Conservation (phyloP, 257 asterid species). For the Nicotiana tabacum region DNA sequence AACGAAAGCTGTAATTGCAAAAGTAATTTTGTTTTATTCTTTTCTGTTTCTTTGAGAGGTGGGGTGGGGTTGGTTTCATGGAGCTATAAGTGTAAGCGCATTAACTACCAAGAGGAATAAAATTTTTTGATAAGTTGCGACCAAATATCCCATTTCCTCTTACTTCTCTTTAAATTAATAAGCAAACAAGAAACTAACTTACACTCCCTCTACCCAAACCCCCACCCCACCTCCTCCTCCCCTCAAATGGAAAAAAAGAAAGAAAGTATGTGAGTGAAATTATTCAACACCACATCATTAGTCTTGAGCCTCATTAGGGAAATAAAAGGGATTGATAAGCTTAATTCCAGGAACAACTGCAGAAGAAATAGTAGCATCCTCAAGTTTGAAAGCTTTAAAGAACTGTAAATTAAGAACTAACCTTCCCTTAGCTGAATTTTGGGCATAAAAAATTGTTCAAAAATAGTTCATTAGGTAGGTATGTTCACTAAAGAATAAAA, state of each 20-base stretch:
- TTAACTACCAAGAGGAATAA: not conserved
- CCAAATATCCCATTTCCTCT: not conserved
- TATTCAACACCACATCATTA: not conserved
- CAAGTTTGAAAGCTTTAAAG: not conserved
- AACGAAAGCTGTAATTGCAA: not conserved
- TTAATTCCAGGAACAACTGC: not conserved
- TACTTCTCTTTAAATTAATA: not conserved
- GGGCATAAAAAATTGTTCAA: slow-evolving; percentile 1
- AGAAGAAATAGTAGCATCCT: not conserved
- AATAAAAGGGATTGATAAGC: slow-evolving; percentile 1
- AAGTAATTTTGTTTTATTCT: not conserved
- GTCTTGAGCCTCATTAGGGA: not conserved
- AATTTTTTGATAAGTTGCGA: not conserved
- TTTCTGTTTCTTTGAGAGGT: not conserved
- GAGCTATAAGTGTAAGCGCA: not conserved
- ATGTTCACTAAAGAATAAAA: not conserved
- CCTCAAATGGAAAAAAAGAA: not conserved
- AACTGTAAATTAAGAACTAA: not conserved
- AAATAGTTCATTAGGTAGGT: not conserved
- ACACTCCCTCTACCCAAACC: not conserved
- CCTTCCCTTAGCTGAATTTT: not conserved
- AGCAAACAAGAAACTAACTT: not conserved
- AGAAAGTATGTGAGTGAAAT: not conserved
- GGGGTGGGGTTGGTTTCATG: not conserved
- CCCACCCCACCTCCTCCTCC: not conserved